A percentile compares a stretch with the other conserved stretches of the same genome.
Conservation (phyloP, 2,329 filamentous ascomycete species). For the Diplodia mutila region DNA sequence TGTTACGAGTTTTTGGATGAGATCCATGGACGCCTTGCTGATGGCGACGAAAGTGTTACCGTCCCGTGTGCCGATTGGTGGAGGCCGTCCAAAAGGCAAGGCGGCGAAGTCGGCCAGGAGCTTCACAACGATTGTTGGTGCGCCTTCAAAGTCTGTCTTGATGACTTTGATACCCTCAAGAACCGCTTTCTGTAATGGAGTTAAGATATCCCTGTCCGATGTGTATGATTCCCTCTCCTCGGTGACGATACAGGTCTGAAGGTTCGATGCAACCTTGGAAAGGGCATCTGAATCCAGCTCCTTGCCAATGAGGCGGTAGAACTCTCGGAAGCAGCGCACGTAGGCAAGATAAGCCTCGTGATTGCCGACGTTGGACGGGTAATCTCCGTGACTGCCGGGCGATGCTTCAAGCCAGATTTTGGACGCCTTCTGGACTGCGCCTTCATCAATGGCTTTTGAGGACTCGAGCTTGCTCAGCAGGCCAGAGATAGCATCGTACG, state of each 20-base stretch:
- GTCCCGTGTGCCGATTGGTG: slow-evolving; percentile 28
- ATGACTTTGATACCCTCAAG: slow-evolving; percentile 70
- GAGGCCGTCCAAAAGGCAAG: slow-evolving; percentile 61
- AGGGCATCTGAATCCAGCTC: slow-evolving; percentile 67
- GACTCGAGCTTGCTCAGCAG: slow-evolving; percentile 42
- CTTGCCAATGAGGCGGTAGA: slow-evolving; percentile 74
- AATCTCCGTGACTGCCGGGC: not conserved
- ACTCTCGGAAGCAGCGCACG: slow-evolving; percentile 71
- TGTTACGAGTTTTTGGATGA: slow-evolving; percentile 65
- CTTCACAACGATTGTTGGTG: slow-evolving; percentile 69
- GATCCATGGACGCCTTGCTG: slow-evolving; percentile 77
- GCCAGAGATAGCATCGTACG: slow-evolving; percentile 46
- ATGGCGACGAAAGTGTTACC: slow-evolving; percentile 87
- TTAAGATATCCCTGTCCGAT: slow-evolving; percentile 73
- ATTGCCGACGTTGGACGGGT: slow-evolving; percentile 51
- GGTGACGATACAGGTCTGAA: slow-evolving; percentile 71
- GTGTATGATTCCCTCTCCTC: slow-evolving; percentile 71
- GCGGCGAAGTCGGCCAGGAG: slow-evolving; percentile 72
- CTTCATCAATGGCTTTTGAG: slow-evolving; percentile 31
- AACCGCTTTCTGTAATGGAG: slow-evolving; percentile 71
- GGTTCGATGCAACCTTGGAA: slow-evolving; percentile 68
- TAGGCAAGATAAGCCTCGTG: slow-evolving; percentile 88
- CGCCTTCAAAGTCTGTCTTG: slow-evolving; percentile 65
- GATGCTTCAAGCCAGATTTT: slow-evolving; percentile 20
- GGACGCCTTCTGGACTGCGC: slow-evolving; percentile 29